These are phyloP conservation scores for Jaenimonas drosophilae DNA, from an alignment of 208 protist genomes.

Conservation along the genomic window DNA sequence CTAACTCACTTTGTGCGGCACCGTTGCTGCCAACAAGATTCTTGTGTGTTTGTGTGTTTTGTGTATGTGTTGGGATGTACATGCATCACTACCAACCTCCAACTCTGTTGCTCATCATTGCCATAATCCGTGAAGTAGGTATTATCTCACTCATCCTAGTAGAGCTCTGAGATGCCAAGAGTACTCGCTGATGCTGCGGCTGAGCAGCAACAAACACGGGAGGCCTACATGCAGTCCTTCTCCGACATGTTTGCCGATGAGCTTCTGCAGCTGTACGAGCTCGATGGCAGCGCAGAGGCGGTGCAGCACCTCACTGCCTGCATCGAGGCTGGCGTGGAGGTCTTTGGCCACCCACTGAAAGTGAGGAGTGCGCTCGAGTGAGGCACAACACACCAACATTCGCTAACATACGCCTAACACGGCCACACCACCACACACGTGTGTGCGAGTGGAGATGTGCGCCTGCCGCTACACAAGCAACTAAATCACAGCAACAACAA, in stretches of 20 bases:
- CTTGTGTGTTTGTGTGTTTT: not conserved
- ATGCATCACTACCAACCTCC: too few relatives aligned
- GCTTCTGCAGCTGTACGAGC: constrained; percentile 67
- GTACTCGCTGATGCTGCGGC: constrained; percentile 10
- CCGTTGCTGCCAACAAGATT: too few relatives aligned
- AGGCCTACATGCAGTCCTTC: constrained; percentile 86
- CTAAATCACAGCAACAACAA: not conserved
- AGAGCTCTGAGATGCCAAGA: too few relatives aligned
- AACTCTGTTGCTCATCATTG: too few relatives aligned
- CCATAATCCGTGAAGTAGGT: too few relatives aligned
- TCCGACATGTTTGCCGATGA: constrained; percentile 78
- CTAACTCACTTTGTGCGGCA: too few relatives aligned
- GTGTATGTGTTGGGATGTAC: too few relatives aligned
- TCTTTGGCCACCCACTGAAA: constrained; percentile 65
- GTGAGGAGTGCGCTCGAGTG: constrained; percentile 20
- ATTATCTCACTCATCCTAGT: too few relatives aligned
- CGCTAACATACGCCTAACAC: too few relatives aligned
- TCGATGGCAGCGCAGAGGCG: constrained; percentile 60
- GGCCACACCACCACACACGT: too few relatives aligned
- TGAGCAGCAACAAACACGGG: constrained; percentile 34
- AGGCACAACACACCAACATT: not conserved
- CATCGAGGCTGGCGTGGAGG: constrained; percentile 70
- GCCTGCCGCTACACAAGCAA: not conserved
- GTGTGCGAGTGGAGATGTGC: not conserved
- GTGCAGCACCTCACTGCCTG: constrained; percentile 73